Conservation (phyloP, 1,284 basidiomycete species). For the Leccinum subfulvum region DNA sequence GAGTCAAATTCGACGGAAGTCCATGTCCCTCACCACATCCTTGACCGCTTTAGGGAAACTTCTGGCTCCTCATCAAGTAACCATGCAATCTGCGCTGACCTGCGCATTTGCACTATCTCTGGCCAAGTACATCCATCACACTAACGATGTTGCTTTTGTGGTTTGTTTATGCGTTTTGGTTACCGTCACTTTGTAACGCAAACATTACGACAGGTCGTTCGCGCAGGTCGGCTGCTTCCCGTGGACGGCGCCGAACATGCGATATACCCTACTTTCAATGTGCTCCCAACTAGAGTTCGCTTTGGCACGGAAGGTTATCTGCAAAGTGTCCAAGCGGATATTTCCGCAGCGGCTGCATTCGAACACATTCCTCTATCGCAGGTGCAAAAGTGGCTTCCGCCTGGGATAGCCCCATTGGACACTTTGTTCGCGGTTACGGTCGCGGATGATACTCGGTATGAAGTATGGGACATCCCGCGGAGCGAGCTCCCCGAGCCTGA, state of each 20-base stretch:
- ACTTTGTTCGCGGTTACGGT: slow-evolving; percentile 46
- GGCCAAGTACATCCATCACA: slow-evolving; percentile 26
- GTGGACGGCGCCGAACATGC: slow-evolving; percentile 40
- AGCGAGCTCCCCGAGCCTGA: slow-evolving; percentile 46
- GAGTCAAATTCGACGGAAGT: slow-evolving; percentile 19
- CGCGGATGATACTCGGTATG: slow-evolving; percentile 26
- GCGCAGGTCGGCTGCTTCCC: slow-evolving; percentile 46
- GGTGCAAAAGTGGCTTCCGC: slow-evolving; percentile 47
- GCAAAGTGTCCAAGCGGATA: slow-evolving; percentile 37
- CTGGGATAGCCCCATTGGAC: slow-evolving; percentile 40
- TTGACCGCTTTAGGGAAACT: slow-evolving; percentile 35
- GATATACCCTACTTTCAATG: slow-evolving; percentile 42
- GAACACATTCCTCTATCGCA: slow-evolving; percentile 46
- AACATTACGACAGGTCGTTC: slow-evolving; percentile 39
- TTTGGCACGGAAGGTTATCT: slow-evolving; percentile 31
- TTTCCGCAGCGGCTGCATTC: slow-evolving; percentile 39
- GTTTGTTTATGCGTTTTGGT: slow-evolving; percentile 31
- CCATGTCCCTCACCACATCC: slow-evolving; percentile 26
- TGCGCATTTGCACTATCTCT: slow-evolving; percentile 40
- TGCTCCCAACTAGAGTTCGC: slow-evolving; percentile 43
- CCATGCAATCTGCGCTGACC: slow-evolving; percentile 45
- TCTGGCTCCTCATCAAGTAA: slow-evolving; percentile 39
- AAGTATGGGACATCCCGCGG: slow-evolving; percentile 32
- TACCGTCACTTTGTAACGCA: slow-evolving; percentile 1
- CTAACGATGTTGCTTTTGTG: slow-evolving; percentile 44